Evolutionary conservation across 2,329 filamentous ascomycete species (phyloP), one percentile per base, ranked within the genome.

Genomic region (Fusarium mexicanum): DNA sequence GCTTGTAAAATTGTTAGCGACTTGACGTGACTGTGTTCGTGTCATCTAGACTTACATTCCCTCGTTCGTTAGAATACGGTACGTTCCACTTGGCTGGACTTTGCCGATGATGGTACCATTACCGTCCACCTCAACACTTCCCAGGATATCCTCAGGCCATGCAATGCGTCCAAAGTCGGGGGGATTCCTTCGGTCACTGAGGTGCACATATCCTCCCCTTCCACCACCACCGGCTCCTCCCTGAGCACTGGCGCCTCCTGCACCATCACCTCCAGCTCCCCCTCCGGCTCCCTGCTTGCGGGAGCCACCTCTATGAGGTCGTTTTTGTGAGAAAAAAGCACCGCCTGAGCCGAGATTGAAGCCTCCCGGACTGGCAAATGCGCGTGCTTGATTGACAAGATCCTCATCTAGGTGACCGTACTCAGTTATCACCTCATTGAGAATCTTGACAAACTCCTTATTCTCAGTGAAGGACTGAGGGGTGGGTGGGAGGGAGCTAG

Each of bases 121-220:
- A 4, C 84, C 85, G 77, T 92, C 86, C 10, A 93, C 91, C 78
- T 92, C 88, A 46, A 93, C 85, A 72, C 91, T 92, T 43, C 91
- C 91, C 61, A 93, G 83, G 43, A 93, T 93, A 77, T 93, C 91
- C 76, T 93, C 91, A 3, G 91, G 91, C 85, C 89, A 92, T 5
- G 91, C 90, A 78, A 93, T 92, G 60, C 91, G 83, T 22, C 91
- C 91, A 84, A 87, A 93, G 76, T 92, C 91, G 1, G 90, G 91
- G 5, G 90, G 90, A 59, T 91, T 91, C 61, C 91, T 84, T 61
- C 84, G 77, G 78, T 93, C 91, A 63, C 89, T 91, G 10, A 93
- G 84, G 80, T 93, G 91, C 24, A 93, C 86, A 82, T 89, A 89
- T 3, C 91, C 90, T 29, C 91, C 89, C 29, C 87, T 83, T 4